Conservation (phyloP, 495 filamentous ascomycete species). For the Pyrenula massariospora region DNA sequence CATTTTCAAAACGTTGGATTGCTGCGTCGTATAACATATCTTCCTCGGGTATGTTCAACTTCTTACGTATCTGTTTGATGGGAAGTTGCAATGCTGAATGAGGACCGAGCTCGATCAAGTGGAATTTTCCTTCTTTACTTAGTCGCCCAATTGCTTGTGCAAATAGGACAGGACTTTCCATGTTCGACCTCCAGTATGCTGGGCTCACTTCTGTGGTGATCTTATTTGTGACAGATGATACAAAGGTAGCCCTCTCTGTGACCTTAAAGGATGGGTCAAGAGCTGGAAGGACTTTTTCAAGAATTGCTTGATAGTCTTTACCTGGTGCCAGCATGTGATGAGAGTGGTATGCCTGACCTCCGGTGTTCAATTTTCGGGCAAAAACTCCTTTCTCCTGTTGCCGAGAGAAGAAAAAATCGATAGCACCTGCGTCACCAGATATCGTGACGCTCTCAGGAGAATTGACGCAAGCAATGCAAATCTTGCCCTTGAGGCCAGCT, state of each 20-base stretch:
- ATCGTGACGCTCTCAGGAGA: constrained; percentile 4
- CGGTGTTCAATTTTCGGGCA: constrained; percentile 6
- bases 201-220: neutral
- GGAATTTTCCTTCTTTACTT: neutral
- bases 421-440: constrained; percentile 17
- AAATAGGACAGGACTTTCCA: constrained; percentile 1
- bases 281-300: constrained; percentile 7
- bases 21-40: constrained; percentile 10
- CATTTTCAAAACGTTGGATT: constrained; percentile 12
- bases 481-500: neutral
- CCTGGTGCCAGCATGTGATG: constrained; percentile 9
- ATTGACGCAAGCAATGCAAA: constrained; percentile 4
- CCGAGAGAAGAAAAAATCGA: constrained; percentile 12
- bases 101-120: constrained; percentile 51
- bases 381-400: constrained; percentile 14
- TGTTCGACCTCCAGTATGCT: neutral
- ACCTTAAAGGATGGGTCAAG: neutral
- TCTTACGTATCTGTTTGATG: constrained; percentile 33
- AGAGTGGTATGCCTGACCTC: constrained; percentile 15
- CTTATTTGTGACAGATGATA: neutral
- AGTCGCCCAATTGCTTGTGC: neutral
- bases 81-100: constrained; percentile 51
- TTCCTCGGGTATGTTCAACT: constrained; percentile 17
- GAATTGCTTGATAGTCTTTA: neutral
- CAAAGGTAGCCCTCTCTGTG: neutral